phyloP scores from a whole-genome alignment of 371 early-diverging fungal species.

The Mucor ambiguus region DNA sequence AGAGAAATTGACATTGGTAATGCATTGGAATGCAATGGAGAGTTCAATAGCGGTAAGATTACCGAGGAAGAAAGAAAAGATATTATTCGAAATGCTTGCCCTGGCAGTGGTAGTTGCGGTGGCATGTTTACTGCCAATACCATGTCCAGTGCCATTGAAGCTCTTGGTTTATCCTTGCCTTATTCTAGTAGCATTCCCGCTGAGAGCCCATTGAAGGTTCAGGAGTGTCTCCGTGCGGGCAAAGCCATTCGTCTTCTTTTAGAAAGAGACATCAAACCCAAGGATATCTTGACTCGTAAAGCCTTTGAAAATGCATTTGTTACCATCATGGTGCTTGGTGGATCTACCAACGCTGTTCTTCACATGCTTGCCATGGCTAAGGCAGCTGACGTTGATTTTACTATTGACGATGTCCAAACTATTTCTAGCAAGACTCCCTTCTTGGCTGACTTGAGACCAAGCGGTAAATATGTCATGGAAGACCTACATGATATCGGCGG shows the following conservation, averaged over 20 bases:
- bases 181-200: slow-evolving; percentile 93
- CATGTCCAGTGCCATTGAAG: slow-evolving; percentile 95
- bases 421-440: slow-evolving; percentile 89
- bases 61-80: slow-evolving; percentile 83
- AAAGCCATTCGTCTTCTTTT: slow-evolving; percentile 81
- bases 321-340: slow-evolving; percentile 89
- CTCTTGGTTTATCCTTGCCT: slow-evolving; percentile 94
- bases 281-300: slow-evolving; percentile 93
- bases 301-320: slow-evolving; percentile 96
- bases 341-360: slow-evolving; percentile 95
- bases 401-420: slow-evolving; percentile 89
- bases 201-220: slow-evolving; percentile 76
- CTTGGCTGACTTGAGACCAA: slow-evolving; percentile 96
- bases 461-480: slow-evolving; percentile 89
- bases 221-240: slow-evolving; percentile 88
- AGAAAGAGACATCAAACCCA: slow-evolving; percentile 88
- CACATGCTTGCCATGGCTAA: slow-evolving; percentile 95
- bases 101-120: slow-evolving; percentile 96
- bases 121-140: slow-evolving; percentile 97
- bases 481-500: slow-evolving; percentile 84
- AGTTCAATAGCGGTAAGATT: slow-evolving; percentile 86
- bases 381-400: slow-evolving; percentile 76
- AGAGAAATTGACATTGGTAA: slow-evolving; percentile 86
- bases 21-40: slow-evolving; percentile 93
- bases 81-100: slow-evolving; percentile 87